These are phyloP conservation scores for Cardamine occulta DNA, from an alignment of 345 rosid species.

Conservation along the genomic window DNA sequence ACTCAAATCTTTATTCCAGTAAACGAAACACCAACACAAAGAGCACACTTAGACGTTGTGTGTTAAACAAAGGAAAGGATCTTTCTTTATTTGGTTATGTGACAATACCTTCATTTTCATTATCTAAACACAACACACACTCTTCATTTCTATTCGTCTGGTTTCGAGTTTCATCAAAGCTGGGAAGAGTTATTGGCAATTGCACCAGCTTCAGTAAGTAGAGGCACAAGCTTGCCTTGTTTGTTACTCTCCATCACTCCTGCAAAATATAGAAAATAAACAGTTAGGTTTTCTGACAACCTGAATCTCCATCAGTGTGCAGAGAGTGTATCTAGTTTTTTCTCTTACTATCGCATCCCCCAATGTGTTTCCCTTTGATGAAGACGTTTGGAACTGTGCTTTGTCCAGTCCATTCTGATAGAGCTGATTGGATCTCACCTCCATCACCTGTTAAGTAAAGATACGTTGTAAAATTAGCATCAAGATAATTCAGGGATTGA, in stretches of 20 bases:
- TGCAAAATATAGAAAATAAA: constrained; percentile 39
- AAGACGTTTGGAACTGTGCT: constrained; percentile 69
- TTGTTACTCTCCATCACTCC: constrained; percentile 57
- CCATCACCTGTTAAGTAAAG: constrained; percentile 32
- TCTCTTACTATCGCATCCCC: constrained; percentile 69
- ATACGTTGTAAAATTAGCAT: background rate
- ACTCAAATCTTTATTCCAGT: background rate
- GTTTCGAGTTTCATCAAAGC: constrained; percentile 32
- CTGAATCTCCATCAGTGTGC: background rate
- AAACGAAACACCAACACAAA: background rate
- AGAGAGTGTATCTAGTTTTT: constrained; percentile 10
- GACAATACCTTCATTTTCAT: constrained; percentile 7
- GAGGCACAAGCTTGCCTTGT: constrained; percentile 58
- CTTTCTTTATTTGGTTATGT: constrained; percentile 8
- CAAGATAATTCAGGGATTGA: background rate
- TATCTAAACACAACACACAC: constrained; percentile 6
- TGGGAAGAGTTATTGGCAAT: constrained; percentile 50
- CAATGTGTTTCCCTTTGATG: constrained; percentile 67
- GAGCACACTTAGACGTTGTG: background rate
- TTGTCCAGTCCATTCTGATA: constrained; percentile 66
- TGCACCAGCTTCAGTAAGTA: constrained; percentile 66
- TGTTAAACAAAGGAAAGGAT: background rate
- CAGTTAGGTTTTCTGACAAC: background rate
- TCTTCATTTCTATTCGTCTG: background rate
- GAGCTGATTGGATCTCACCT: constrained; percentile 53